Base-by-base conservation (phyloP, 73 alveolate species). In the Paramecium sexaurelia region DNA sequence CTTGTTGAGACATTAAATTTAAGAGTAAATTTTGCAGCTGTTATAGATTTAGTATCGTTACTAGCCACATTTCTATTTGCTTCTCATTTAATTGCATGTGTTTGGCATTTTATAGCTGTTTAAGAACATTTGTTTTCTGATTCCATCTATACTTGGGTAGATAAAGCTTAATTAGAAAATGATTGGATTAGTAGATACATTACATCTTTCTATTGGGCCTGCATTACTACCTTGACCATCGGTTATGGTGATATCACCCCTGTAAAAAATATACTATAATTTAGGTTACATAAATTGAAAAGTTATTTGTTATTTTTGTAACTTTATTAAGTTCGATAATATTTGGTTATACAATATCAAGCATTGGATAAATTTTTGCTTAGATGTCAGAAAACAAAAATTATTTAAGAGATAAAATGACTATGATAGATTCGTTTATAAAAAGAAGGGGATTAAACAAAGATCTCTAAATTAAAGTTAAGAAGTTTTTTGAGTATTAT, bases 321-420 rank as follows among this genome's bases (percentile, higher is more conserved):
- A 51, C 67, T n/a, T 22, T 51, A n/a, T 75, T 67, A 1, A 88
- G 94, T 55, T 61, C 78, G 8, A 61, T 82, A 8, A 88, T 88
- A 1, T 61, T 82, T 24, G 94, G 91, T 11, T 88, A 88, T 37
- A 88, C 94, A 7, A 88, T 88, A 2, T 68, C 85, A 0, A 88
- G 73, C 15, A 88, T 88, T 3, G 94, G 94, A 67, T 61, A 22
- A 24, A 88, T 88, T 19, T 82, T 88, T 37, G 91, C 71, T 41
- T 47, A 88, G n/a, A 45, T 68, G 85, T 15, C 69, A 27, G 87
- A 68, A 17, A 56, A 88, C 13, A 82, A 69, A 41, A 88, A 41
- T 3, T 17, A 41, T 26, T 36, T 68, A 1, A 88, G 87, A 36
- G 61, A 88, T 15, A 88, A 88, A 71, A 88, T 88, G 91, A 88